Evolutionary conservation across 2,329 filamentous ascomycete genomes (phyloP).

Genomic region (Rhynchosporium agropyri): DNA sequence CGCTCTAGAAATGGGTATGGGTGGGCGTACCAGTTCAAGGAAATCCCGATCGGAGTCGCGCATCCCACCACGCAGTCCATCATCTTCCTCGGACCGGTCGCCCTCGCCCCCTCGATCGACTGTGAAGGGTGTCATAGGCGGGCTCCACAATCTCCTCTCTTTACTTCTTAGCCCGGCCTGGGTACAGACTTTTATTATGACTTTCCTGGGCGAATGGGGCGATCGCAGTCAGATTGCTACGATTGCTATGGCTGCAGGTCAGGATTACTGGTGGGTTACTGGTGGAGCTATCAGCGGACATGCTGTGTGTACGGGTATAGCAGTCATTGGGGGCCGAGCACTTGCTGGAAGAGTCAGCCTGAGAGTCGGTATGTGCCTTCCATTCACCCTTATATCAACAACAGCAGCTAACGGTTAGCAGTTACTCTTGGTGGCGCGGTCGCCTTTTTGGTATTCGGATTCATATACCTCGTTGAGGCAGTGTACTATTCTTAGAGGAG

Average conservation of each 20-base stretch:
- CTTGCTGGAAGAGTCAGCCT: conserved; percentile 94
- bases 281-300: conserved; percentile 85
- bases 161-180: conserved; percentile 91
- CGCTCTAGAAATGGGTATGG: conserved; percentile 77
- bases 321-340: conserved; percentile 88
- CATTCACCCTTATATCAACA: conserved; percentile 10
- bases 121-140: conserved; percentile 53
- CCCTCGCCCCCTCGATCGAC: conserved; percentile 45
- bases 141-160: conserved; percentile 83
- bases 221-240: conserved; percentile 97
- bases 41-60: conserved; percentile 75
- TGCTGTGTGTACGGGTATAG: conserved; percentile 84
- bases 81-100: conserved; percentile 67
- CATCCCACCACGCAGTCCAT: conserved; percentile 77
- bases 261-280: conserved; percentile 99
- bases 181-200: conserved; percentile 99
- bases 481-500: conserved; percentile 55
- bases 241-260: conserved; percentile 96
- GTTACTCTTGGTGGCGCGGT: conserved; percentile 90
- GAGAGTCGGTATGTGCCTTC: conserved; percentile 77
- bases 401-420: conserved; percentile 46
- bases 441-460: conserved; percentile 86
- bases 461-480: conserved; percentile 83
- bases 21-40: conserved; percentile 56
- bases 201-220: conserved; percentile 97